Evolutionary conservation across 1,139 yeast species (phyloP), one percentile per base, ranked within the genome.

Genomic region (Blastobotrys aristatus): DNA sequence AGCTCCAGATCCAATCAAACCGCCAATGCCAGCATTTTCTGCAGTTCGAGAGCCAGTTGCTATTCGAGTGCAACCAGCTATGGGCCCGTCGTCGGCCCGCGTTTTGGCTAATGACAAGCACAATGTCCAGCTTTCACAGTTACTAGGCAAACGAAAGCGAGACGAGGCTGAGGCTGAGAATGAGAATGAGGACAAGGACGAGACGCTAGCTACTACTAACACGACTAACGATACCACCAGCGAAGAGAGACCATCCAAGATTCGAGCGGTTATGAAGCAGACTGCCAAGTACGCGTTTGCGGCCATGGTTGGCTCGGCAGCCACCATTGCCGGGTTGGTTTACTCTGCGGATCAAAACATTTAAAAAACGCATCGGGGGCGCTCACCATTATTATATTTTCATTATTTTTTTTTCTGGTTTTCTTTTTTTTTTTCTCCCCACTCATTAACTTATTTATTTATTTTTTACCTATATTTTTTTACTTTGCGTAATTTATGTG

Each of bases 271-370:
- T 5, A 30, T 18, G 31, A 40, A 33, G 16, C 43, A 33, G 43
- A 40, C 24, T 34, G 20, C 31, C 29, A 44, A 46, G 24, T 45
- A 51, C 24, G 50, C 56, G 11, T 48, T 52, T 11, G 58, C 56
- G 10, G 57, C 57, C 6, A 47, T 53, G 4, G 50, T 57, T n/a
- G 62, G 63, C 18, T 49, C 59, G 16, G 50, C 53, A 36, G 53
- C 54, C 17, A 58, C 61, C 2, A 42, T 58, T 42, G 55, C 57
- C n/a, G 56, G 57, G 26, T 52, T 58, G 35, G 52, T 58, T 37
- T 54, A 52, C 22, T 53, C 56, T 34, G 50, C 46, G 13, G 34
- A 29, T 10, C 34, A 42, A 17, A 17, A 41, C 14, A 30, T 6
- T 4, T 32, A 17, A 10, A 4, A 6, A 11, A 3, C 14, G n/a